Percentiles rank a stretch among this genome's conserved stretches.
Conservation (phyloP, 2,329 filamentous ascomycete species). For the Atkinsonella texensis region DNA sequence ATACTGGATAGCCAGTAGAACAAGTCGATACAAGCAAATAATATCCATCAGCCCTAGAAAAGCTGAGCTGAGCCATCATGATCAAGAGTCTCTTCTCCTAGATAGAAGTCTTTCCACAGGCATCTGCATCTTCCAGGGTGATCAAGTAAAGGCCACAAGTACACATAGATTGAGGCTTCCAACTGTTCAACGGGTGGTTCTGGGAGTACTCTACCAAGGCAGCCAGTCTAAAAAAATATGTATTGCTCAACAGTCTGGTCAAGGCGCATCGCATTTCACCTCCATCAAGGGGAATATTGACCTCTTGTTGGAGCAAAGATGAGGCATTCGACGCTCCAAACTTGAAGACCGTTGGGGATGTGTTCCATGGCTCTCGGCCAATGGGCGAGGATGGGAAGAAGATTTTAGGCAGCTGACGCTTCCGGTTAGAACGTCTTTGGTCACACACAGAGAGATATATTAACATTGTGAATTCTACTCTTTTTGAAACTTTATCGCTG, state of each 20-base stretch:
- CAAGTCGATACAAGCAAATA: slow-evolving; percentile 6
- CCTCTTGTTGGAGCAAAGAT: background rate
- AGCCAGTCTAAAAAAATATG: too few species aligned
- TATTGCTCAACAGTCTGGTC: slow-evolving; percentile 1
- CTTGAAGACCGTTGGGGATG: too few species aligned
- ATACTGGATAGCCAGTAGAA: slow-evolving; percentile 9
- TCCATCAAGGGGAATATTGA: background rate
- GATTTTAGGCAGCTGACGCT: too few species aligned
- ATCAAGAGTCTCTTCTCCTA: slow-evolving; percentile 9
- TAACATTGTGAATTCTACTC: too few species aligned
- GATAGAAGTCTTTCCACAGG: slow-evolving; percentile 7
- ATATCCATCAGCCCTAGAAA: slow-evolving; percentile 2
- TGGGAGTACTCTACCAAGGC: slow-evolving; percentile 3
- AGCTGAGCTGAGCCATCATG: background rate
- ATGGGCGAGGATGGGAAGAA: too few species aligned
- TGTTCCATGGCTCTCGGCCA: too few species aligned
- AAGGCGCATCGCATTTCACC: background rate
- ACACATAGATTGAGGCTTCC: slow-evolving; percentile 6
- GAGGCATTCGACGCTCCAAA: too few species aligned
- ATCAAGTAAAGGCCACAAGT: slow-evolving; percentile 6
- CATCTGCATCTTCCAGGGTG: slow-evolving; percentile 8
- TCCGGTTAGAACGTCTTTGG: too few species aligned
- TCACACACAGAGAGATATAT: too few species aligned
- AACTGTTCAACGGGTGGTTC: slow-evolving; percentile 8
- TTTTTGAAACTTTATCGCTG: too few species aligned